A percentile compares a stretch with the other conserved stretches of the same genome.
Evolutionary conservation across 1,139 yeast species (phyloP).

Genomic region (Suhomyces guaymorum): DNA sequence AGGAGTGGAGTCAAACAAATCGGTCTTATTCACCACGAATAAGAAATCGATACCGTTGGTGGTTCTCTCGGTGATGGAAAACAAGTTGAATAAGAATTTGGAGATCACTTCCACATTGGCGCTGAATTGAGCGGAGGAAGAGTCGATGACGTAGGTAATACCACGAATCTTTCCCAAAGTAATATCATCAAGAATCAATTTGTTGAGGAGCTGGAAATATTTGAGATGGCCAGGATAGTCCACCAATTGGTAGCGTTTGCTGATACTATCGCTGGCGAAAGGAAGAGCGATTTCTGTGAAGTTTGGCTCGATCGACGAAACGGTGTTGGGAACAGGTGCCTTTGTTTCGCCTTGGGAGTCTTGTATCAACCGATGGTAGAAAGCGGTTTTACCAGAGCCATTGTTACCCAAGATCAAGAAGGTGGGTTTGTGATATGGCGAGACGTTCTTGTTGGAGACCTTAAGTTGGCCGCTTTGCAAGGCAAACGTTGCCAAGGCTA

Average conservation of each 20-base stretch:
- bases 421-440: slow-evolving; percentile 45
- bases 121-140: slow-evolving; percentile 44
- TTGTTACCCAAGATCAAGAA: slow-evolving; percentile 74
- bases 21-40: slow-evolving; percentile 80
- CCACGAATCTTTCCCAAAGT: slow-evolving; percentile 57
- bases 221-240: slow-evolving; percentile 90
- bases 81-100: slow-evolving; percentile 54
- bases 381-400: slow-evolving; percentile 72
- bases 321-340: slow-evolving; percentile 28
- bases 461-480: slow-evolving; percentile 14
- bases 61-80: slow-evolving; percentile 57
- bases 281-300: slow-evolving; percentile 34
- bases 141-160: slow-evolving; percentile 67
- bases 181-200: slow-evolving; percentile 44
- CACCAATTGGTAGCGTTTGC: slow-evolving; percentile 48
- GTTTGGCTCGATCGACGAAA: slow-evolving; percentile 48
- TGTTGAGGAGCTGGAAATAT: slow-evolving; percentile 53
- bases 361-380: slow-evolving; percentile 44
- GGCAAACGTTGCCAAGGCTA: slow-evolving; percentile 18
- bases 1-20: slow-evolving; percentile 80
- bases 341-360: slow-evolving; percentile 16
- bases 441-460: slow-evolving; percentile 17
- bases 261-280: slow-evolving; percentile 33
- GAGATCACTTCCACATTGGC: slow-evolving; percentile 50
- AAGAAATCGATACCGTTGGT: slow-evolving; percentile 69